Evolutionary conservation across 805 yeast genomes (phyloP), one percentile per base, ranked within the genome.

Genomic region (Torulaspora gathmanii): DNA sequence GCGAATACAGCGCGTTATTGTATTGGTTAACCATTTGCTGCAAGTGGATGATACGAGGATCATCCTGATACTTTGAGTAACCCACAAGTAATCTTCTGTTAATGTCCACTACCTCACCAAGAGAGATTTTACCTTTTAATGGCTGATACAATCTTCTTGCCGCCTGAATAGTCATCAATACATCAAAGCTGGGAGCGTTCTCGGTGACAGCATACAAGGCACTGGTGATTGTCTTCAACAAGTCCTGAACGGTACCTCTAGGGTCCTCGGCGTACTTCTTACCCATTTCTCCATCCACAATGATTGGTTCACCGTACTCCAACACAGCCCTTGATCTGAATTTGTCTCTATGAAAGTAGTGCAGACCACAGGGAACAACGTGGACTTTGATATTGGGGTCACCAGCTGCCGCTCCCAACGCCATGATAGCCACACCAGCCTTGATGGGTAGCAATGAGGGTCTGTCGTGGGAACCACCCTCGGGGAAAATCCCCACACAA

Each of bases 341-440:
- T 62, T 86, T 87, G 67, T 91, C 87, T 25, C 96, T 86, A 61
- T 87, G 95, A 75, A 91, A 91, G 68, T 91, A 91, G 68, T 90
- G 90, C 85, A 91, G 79, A 12, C 99, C 99, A 57, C 95, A 86
- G 3, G 97, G 98, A 11, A 91, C 95, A 49, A 93, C 86, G 47
- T 82, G 79, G 3, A 91, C 86, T 41, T 84, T 77, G 63, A 88
- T 79, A 23, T 73, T 70, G 0, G 93, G 89, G 52, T 84, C 78
- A 37, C 80, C 76, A 17, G 84, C 87, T 72, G 86, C 78, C 0
- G 98, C 95, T 12, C 97, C 98, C 15, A 91, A 70, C 0, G 98
- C 98, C 98, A 91, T 91, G 45, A 91, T 84, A 1, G 97, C 96
- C 20, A 91, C 96, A 39, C 99, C 99, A 0, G 97, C 96, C 61